These are phyloP conservation scores for Asterophora lycoperdoides DNA, from an alignment of 768 basidiomycete genomes.

Conservation along the genomic window DNA sequence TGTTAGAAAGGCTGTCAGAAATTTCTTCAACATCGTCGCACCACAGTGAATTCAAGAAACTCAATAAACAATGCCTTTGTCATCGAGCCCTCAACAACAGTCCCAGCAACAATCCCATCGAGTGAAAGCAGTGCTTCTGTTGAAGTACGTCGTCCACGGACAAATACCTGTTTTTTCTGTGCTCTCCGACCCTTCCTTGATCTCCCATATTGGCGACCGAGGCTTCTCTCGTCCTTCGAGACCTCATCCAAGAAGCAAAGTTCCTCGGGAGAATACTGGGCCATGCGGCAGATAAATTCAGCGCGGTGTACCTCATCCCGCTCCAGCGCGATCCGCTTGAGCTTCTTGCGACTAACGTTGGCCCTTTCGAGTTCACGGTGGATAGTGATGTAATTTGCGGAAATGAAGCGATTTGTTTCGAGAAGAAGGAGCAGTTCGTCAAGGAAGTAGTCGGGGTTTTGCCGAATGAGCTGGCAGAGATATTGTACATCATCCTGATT, in stretches of 20 bases:
- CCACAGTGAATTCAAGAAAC: conserved; percentile 23
- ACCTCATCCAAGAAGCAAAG: conserved; percentile 32
- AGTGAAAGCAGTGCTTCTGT: conserved; percentile 24
- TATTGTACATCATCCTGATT: conserved; percentile 19
- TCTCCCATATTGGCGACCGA: conserved; percentile 15
- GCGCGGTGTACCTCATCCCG: conserved; percentile 20
- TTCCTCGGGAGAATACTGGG: conserved; percentile 26
- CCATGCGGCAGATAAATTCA: conserved; percentile 25
- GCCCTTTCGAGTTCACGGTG: conserved; percentile 27
- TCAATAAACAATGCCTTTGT: conserved; percentile 17
- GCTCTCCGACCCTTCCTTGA: conserved; percentile 22
- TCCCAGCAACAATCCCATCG: conserved; percentile 27
- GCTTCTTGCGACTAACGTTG: conserved; percentile 20
- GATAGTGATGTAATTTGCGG: conserved; percentile 30
- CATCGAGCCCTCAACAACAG: conserved; percentile 28
- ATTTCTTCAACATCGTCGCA: too few relatives aligned
- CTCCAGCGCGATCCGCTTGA: conserved; percentile 22
- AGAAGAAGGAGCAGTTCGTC: conserved; percentile 27
- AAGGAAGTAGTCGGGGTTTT: conserved; percentile 28
- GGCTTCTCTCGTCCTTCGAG: conserved; percentile 30
- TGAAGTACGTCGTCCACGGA: conserved; percentile 21
- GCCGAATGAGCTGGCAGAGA: conserved; percentile 15
- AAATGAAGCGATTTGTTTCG: conserved; percentile 27
- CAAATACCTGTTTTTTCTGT: conserved; percentile 23
- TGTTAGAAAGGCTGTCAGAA: too few relatives aligned